phyloP scores from a whole-genome alignment of 441 rosid species.

The Gossypium trilobum region DNA sequence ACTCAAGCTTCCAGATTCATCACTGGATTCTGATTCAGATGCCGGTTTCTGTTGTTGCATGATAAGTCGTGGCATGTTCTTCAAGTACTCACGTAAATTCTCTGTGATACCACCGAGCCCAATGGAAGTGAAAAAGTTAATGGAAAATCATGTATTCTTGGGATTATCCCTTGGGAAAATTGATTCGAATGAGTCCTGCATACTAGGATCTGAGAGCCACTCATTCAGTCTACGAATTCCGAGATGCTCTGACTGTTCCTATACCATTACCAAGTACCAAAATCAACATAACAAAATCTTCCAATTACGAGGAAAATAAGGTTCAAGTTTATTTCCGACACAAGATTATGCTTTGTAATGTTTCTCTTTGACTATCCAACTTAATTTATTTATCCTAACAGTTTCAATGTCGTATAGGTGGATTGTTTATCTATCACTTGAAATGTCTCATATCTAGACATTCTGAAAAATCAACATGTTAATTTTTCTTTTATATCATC shows the following conservation, averaged over 20 bases:
- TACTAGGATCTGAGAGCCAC: conserved; percentile 60
- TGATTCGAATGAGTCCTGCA: conserved; percentile 68
- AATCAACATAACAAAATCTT: neutral
- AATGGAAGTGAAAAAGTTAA: conserved; percentile 83
- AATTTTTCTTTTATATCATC: neutral
- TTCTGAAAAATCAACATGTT: neutral
- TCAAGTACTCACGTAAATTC: conserved; percentile 67
- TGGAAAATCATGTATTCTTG: conserved; percentile 73
- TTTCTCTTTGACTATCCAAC: neutral
- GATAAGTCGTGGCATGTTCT: conserved; percentile 90
- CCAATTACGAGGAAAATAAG: neutral
- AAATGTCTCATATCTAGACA: neutral
- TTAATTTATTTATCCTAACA: neutral
- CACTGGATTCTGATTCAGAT: conserved; percentile 35
- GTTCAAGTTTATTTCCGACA: neutral
- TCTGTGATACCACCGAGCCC: conserved; percentile 97
- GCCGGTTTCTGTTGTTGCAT: conserved; percentile 68
- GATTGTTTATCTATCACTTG: neutral
- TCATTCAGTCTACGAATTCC: conserved; percentile 65
- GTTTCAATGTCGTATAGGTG: neutral
- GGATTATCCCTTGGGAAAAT: conserved; percentile 84
- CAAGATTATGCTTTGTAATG: neutral
- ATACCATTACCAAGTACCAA: conserved; percentile 15
- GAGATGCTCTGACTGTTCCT: conserved; percentile 79
- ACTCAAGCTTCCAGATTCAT: conserved; percentile 21